Conservation (phyloP, 257 asterid genomes). For the Nicotiana attenuata region DNA sequence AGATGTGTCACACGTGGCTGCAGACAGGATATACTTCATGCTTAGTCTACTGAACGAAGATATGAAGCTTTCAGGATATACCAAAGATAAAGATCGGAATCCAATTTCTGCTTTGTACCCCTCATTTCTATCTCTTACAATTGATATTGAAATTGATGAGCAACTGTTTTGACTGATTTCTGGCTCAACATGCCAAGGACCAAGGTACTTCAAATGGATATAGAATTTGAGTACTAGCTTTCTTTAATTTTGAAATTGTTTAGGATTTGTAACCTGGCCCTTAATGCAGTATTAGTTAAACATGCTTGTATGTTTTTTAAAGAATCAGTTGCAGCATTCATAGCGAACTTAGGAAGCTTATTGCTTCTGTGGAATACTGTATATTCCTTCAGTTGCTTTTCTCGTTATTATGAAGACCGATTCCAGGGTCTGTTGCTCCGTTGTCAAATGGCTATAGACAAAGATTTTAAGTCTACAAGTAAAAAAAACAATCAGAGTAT, state of each 20-base stretch:
- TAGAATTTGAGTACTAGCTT: background rate
- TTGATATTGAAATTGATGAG: background rate
- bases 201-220: background rate
- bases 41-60: slow-evolving; percentile 8
- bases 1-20: slow-evolving; percentile 9
- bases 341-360: too few species aligned
- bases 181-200: background rate
- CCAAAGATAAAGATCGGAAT: background rate
- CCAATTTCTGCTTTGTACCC: background rate
- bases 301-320: background rate
- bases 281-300: background rate
- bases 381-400: too few species aligned
- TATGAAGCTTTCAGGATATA: slow-evolving; percentile 10
- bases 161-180: background rate
- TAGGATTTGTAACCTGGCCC: background rate
- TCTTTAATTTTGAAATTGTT: background rate
- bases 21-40: slow-evolving; percentile 11
- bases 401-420: too few species aligned
- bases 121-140: background rate
- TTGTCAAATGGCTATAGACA: too few species aligned
- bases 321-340: background rate
- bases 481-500: too few species aligned
- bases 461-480: too few species aligned
- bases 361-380: too few species aligned
- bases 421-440: too few species aligned